phyloP scores from a whole-genome alignment of 306 rosid species.

The Inga leiocalycina region DNA sequence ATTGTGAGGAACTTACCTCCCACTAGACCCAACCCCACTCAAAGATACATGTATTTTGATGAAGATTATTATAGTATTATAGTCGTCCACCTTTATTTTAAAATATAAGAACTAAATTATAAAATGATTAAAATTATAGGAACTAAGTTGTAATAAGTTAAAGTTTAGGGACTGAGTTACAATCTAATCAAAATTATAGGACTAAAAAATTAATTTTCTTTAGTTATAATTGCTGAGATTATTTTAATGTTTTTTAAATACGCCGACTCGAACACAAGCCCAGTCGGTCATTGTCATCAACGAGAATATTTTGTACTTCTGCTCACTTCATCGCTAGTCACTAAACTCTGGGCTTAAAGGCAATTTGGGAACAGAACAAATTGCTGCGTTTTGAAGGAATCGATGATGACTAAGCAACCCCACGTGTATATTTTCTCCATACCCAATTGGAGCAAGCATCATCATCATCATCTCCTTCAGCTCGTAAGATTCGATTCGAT shows the following conservation, averaged over 20 bases:
- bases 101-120: no score
- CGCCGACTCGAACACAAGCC: background rate
- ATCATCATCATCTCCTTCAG: background rate
- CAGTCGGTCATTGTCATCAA: background rate
- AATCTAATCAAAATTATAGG: no score
- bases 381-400: constrained; percentile 18
- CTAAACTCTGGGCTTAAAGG: background rate
- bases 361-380: background rate
- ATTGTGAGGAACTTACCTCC: no score
- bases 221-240: no score
- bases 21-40: no score
- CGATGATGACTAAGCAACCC: constrained; percentile 55
- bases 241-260: background rate
- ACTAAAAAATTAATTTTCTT: no score
- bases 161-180: no score
- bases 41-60: no score
- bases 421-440: constrained; percentile 31
- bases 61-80: no score
- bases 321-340: background rate
- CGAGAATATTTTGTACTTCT: background rate
- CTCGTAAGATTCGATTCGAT: background rate
- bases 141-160: accelerated
- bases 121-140: no score
- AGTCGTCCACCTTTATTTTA: no score
- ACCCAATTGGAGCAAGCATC: background rate